Evolutionary conservation across 495 filamentous ascomycete genomes (phyloP).

Genomic region (Staphylotrichum longicolle): DNA sequence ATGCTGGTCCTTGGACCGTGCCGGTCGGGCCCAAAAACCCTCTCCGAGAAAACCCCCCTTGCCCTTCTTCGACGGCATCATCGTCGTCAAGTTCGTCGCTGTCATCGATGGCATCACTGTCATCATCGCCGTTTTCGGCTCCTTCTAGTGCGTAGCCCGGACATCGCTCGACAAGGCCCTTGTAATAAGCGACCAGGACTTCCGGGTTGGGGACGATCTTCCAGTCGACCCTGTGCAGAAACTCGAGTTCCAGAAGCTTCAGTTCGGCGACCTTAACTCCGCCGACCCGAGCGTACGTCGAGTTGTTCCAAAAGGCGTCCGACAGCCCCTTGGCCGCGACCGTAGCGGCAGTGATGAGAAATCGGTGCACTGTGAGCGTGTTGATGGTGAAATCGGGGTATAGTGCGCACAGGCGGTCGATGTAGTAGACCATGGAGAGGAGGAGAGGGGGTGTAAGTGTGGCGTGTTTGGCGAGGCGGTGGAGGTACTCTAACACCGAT

Average conservation of each 20-base stretch:
- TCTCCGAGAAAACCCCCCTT: background rate
- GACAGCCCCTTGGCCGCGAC: slow-evolving; percentile 95
- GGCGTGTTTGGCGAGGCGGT: slow-evolving; percentile 88
- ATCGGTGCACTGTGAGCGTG: slow-evolving; percentile 92
- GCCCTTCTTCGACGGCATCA: slow-evolving; percentile 1
- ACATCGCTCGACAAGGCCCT: slow-evolving; percentile 68
- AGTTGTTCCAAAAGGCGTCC: slow-evolving; percentile 97
- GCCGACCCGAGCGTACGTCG: slow-evolving; percentile 88
- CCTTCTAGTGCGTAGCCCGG: slow-evolving; percentile 45
- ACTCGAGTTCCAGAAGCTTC: slow-evolving; percentile 91
- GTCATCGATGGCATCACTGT: slow-evolving; percentile 25
- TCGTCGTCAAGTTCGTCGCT: slow-evolving; percentile 28
- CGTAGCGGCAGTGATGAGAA: slow-evolving; percentile 91
- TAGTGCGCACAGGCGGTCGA: slow-evolving; percentile 87
- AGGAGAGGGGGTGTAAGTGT: slow-evolving; percentile 90
- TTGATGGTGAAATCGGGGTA: slow-evolving; percentile 94
- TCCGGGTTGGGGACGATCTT: slow-evolving; percentile 94
- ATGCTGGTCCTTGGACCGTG: background rate
- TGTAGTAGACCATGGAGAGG: slow-evolving; percentile 99
- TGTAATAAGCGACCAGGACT: slow-evolving; percentile 87
- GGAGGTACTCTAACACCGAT: slow-evolving; percentile 86
- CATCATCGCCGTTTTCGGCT: slow-evolving; percentile 29
- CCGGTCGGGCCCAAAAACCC: background rate
- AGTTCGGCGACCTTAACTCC: slow-evolving; percentile 86
- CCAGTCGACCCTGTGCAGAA: slow-evolving; percentile 89